Conservation (phyloP, 2,329 filamentous ascomycete species). For the Sclerotinia sclerotiorum region DNA sequence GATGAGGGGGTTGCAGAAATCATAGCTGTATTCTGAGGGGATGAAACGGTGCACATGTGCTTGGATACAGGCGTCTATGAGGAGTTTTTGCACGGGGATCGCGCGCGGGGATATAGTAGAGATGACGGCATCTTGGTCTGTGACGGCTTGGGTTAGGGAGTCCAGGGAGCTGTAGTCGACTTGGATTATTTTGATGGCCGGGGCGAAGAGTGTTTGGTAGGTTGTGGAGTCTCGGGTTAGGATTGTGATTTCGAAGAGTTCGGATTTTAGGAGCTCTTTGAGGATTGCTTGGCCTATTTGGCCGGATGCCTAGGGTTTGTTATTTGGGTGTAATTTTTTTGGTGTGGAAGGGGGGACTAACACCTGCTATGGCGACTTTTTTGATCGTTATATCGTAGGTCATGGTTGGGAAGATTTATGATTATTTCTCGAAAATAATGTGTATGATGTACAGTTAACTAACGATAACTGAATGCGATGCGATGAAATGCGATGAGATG, state of each 20-base stretch:
- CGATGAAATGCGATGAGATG: too few relatives aligned
- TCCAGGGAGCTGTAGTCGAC: slow-evolving; percentile 26
- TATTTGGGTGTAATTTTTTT: background rate
- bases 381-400: slow-evolving; percentile 30
- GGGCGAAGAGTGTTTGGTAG: slow-evolving; percentile 28
- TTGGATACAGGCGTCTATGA: slow-evolving; percentile 56
- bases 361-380: slow-evolving; percentile 32
- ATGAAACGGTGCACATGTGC: slow-evolving; percentile 61
- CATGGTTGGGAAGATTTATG: slow-evolving; percentile 23
- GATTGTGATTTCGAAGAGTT: slow-evolving; percentile 39
- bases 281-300: slow-evolving; percentile 39
- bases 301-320: slow-evolving; percentile 34
- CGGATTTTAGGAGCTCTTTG: slow-evolving; percentile 36
- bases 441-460: background rate
- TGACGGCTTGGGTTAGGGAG: slow-evolving; percentile 36
- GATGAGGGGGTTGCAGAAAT: slow-evolving; percentile 29
- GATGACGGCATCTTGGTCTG: slow-evolving; percentile 33
- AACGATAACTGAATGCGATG: background rate
- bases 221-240: slow-evolving; percentile 39
- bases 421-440: background rate
- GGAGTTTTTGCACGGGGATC: slow-evolving; percentile 19
- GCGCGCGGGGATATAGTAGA: slow-evolving; percentile 24
- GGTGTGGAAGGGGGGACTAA: slow-evolving; percentile 21
- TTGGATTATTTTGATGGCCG: slow-evolving; percentile 30
- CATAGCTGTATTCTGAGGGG: slow-evolving; percentile 53